Evolutionary conservation across 2,329 filamentous ascomycete species (phyloP), one percentile per base, ranked within the genome.

Genomic region (Clarireedia paspali): DNA sequence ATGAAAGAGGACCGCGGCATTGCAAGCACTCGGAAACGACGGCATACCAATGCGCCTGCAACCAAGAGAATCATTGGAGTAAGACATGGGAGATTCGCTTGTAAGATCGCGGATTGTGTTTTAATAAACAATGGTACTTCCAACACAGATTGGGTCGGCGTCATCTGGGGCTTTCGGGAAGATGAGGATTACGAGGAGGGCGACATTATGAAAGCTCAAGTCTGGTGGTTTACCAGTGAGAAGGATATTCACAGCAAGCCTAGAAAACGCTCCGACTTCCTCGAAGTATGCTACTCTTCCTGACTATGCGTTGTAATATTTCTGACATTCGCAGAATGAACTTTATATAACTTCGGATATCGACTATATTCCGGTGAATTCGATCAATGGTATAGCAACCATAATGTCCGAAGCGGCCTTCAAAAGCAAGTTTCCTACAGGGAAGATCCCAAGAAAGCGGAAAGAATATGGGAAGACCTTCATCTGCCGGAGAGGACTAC

Each of bases 211-310:
- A 38, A 48, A n/a, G 57, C 50, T 30, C 47, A 48, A 23, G 94
- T 99, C 67, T 86, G 96, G 79, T 99, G 64, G 94, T 96, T 99
- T 69, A 91, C 89, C 0, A 90, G 89, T 0, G 88, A 95, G 65
- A 88, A 87, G 66, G 92, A 97, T 72, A 89, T 96, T 59, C 82
- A 86, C 27, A 94, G 89, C 65, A 87, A 85, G 68, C 81, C 83
- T 57, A 92, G 89, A 73, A 95, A 94, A 73, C 79, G 90, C 66
- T 79, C 76, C 12, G 94, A 99, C 71, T 89, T 83, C 57, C 71
- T 95, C 52, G 82, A 82, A 67, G 83, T 88, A 74, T 6, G 45
- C n/a, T 26, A 2, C 38, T 40, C 17, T 17, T 17, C 38, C 38
- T 17, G 14, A 17, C 17, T 40, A 6, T 40, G 17, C 38, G 2